Base-by-base conservation (phyloP, 257 asterid species). In the Nicotiana knightiana region DNA sequence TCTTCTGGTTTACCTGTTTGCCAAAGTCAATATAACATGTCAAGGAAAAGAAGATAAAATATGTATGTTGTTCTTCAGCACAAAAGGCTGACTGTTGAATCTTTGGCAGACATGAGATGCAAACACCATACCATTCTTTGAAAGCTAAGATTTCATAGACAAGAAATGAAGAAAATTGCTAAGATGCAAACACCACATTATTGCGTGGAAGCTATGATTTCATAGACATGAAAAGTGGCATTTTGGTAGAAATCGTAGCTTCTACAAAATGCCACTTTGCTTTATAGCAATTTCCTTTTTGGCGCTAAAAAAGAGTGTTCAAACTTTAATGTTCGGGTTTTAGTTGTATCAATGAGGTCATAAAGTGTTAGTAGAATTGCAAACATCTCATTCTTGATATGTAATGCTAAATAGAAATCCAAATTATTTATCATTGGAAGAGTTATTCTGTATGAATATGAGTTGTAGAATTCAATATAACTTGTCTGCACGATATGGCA, bases 1-100 rank as follows among this genome's bases (percentile, higher is more conserved):
- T 75, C 80, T 75, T 75, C 17, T 28, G 43, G 80, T 75, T 75
- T 8, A 75, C 80, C 80, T 75, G 80, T 53, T 75, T 75, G 80
- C 5, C 48, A 53, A 75, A 75, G 46, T 28, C 46, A 51, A 11
- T 48, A 11, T 48, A 46, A 13, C 17, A 16, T 15, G 46, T 28
- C 26, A 3, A 51, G 16, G 24, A 43, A 21, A 46, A 46, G 3
- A 13, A 32, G 35, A 32, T 32, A 3, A 32, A 32, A 6, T 39
- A 1, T 39, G 48, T 39, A 6, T 39, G 48, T 6, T 9, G 12
- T 43, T 43, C 12, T 43, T 43, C 51, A 43, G 51, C 51, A 43
- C 51, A 43, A 43, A 43, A 43, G 51, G 51, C 51, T 43, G 51
- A 9, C 51, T 8, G 12, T 1, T 43, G 51, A 43, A 43, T 43